Base-by-base conservation (phyloP, 2,329 filamentous ascomycete genomes). In the Plectosphaerella plurivora region DNA sequence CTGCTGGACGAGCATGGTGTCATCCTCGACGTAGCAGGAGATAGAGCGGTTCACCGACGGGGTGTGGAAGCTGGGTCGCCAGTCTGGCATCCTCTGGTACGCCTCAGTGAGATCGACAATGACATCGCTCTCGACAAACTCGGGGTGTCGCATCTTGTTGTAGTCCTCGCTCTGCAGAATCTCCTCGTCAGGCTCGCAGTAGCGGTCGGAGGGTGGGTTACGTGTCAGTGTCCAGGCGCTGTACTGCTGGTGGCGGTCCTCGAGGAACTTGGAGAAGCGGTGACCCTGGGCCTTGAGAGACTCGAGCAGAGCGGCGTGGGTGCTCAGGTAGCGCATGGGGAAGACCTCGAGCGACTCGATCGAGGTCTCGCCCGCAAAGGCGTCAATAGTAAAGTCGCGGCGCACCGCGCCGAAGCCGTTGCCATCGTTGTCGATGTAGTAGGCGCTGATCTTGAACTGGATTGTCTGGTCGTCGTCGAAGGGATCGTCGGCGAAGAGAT, bases 391-490 rank as follows among this genome's bases (percentile, higher is more conserved):
- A 35, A 75, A 72, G 36, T 60, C 64, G 50, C 68, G 66, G 7
- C 63, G 65, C 5, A 73, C 70, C 0, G 70, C 65, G 1, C 71
- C 70, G 45, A 67, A 73, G 9, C 60, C 55, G 12, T 59, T 64
- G 1, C 73, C 73, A 14, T 74, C 69, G 52, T 73, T 67, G 47
- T 75, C 72, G 37, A 75, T 68, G 56, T 73, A 72, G 53, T 74
- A 74, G 9, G 68, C 66, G 2, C 62, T 68, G 41, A 73, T 63
- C 36, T 57, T 64, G 53, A 72, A 72, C 18, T 57, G 62, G 18
- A 60, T 59, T 50, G 65, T 64, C 20, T 64, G 59, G 6, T 62
- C 59, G 4, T 57, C 41, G 16, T 67, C 58, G 33, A 64, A 59
- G 10, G 63, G 48, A 14, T 71, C 67, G 18, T 71, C 68, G 3